Evolutionary conservation across 208 protist genomes (phyloP).

Genomic region (Tritrichomonas foetus): DNA sequence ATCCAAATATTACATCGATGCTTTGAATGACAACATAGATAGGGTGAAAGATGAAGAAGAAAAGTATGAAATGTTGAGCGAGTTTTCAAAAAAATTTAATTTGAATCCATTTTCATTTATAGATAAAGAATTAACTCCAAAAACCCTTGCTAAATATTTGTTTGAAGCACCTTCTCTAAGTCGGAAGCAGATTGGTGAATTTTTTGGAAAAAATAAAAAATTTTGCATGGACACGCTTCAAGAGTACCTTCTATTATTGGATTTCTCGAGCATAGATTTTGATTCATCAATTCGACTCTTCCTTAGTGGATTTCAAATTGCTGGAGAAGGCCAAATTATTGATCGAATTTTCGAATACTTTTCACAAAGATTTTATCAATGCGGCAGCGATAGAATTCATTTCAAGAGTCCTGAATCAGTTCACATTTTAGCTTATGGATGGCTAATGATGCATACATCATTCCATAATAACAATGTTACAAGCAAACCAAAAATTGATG

Average conservation of each 20-base stretch:
- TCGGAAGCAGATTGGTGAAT: neutral
- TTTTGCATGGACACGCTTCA: neutral
- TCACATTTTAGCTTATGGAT: neutral
- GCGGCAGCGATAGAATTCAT: neutral
- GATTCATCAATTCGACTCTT: neutral
- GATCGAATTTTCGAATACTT: slow-evolving; percentile 34
- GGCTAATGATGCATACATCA: slow-evolving; percentile 26
- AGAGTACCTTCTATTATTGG: neutral
- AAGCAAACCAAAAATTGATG: neutral
- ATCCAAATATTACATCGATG: neutral
- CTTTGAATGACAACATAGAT: neutral
- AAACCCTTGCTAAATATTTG: neutral
- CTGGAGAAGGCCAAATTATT: slow-evolving; percentile 39
- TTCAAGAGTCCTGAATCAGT: neutral
- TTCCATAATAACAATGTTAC: neutral
- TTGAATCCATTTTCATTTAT: neutral
- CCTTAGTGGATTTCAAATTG: neutral
- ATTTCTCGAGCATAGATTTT: neutral
- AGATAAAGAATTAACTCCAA: neutral
- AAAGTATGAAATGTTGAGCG: neutral
- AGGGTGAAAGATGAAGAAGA: neutral
- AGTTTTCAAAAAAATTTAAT: slow-evolving; percentile 17
- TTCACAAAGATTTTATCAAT: neutral
- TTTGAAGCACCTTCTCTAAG: neutral
- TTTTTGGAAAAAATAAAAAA: neutral